phyloP scores from a whole-genome alignment of 108 stramenopile species.

The Schizochytrium sp. region DNA sequence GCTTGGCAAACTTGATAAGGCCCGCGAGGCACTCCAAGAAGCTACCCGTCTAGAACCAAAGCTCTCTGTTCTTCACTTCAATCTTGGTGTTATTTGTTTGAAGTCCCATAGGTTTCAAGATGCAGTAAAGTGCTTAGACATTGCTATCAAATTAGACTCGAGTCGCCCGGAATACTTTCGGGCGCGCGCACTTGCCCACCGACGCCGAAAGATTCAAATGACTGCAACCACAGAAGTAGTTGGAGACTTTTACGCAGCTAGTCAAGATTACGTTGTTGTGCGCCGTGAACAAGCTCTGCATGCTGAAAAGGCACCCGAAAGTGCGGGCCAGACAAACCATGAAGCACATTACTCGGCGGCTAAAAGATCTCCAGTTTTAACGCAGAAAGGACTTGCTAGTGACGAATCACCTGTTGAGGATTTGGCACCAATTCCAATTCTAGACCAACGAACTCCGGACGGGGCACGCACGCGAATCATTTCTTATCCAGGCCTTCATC shows the following conservation, averaged over 20 bases:
- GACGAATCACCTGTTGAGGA: no score
- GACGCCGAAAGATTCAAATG: not conserved
- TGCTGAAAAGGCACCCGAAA: no score
- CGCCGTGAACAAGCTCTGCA: no score
- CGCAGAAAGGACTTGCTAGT: no score
- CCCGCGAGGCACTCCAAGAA: not conserved
- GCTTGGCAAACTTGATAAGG: not conserved
- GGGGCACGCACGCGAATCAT: not conserved
- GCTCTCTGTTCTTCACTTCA: slow-evolving; percentile 3
- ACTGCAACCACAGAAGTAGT: not conserved
- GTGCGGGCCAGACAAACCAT: no score
- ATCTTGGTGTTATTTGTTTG: slow-evolving; percentile 2
- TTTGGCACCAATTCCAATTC: no score
- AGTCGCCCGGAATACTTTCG: not conserved
- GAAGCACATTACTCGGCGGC: no score
- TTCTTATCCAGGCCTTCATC: slow-evolving; percentile 27
- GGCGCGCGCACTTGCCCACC: not conserved
- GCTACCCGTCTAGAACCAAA: not conserved
- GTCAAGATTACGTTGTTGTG: not conserved
- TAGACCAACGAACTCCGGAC: not conserved
- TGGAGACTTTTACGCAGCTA: slow-evolving; percentile 40
- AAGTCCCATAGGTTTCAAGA: not conserved
- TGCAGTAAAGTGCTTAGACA: not conserved
- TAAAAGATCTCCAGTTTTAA: no score
- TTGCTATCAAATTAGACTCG: slow-evolving; percentile 4